A percentile compares a stretch with the other conserved stretches of the same genome.
phyloP scores from a whole-genome alignment of 2,329 filamentous ascomycete genomes.

The Cladosporium oxysporum region DNA sequence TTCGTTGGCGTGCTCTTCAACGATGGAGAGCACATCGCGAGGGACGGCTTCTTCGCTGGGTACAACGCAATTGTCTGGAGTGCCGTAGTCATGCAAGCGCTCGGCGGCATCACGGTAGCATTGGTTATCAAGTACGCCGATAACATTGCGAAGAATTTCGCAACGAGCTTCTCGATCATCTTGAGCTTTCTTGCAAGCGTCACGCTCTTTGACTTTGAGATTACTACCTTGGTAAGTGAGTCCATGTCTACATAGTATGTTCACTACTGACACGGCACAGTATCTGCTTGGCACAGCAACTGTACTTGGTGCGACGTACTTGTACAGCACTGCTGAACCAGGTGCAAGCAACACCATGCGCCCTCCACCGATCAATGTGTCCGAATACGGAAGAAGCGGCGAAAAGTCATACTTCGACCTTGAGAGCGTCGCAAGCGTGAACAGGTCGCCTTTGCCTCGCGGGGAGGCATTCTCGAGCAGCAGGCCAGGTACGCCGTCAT shows the following conservation, averaged over 20 bases:
- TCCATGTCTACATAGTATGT: background rate
- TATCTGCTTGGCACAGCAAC: conserved; percentile 78
- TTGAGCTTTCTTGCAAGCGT: conserved; percentile 84
- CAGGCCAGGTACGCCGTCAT: conserved; percentile 37
- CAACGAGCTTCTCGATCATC: conserved; percentile 87
- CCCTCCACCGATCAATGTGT: conserved; percentile 68
- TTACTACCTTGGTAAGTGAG: conserved; percentile 69
- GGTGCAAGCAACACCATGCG: conserved; percentile 44
- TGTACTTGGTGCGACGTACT: conserved; percentile 79
- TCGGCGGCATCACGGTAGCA: conserved; percentile 80
- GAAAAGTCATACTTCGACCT: conserved; percentile 64
- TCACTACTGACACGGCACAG: conserved; percentile 48
- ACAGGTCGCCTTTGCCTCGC: conserved; percentile 48
- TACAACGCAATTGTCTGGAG: conserved; percentile 93
- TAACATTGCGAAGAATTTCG: conserved; percentile 92
- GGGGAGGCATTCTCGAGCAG: conserved; percentile 56
- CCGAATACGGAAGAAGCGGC: conserved; percentile 52
- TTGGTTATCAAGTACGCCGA: conserved; percentile 80
- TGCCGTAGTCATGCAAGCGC: conserved; percentile 77
- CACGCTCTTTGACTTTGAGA: conserved; percentile 77
- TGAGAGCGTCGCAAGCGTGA: conserved; percentile 46
- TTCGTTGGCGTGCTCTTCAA: conserved; percentile 84
- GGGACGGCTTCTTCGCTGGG: conserved; percentile 88
- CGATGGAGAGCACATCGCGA: conserved; percentile 79
- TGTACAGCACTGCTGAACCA: conserved; percentile 61